A percentile compares a stretch with the other conserved stretches of the same genome.
Conservation (phyloP, 2,329 filamentous ascomycete species). For the Colletotrichum trifolii region DNA sequence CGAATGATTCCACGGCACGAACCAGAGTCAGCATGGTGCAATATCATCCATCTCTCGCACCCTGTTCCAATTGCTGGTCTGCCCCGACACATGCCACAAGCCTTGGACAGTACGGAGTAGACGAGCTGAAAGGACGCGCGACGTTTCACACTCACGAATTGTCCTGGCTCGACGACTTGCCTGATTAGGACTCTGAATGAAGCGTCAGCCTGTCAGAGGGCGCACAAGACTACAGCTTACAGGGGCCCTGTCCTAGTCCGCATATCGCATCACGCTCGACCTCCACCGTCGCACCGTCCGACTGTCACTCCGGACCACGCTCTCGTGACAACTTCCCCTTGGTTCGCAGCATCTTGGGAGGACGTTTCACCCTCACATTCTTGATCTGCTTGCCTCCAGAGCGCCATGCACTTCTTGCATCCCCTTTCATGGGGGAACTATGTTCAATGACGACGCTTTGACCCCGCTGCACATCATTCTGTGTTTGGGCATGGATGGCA, state of each 20-base stretch:
- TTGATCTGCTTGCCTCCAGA: background rate
- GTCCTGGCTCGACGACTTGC: slow-evolving; percentile 27
- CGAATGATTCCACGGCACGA: background rate
- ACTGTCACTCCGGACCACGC: too few species aligned
- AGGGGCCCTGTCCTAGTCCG: slow-evolving; percentile 24
- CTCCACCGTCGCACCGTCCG: too few species aligned
- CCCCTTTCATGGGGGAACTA: slow-evolving; percentile 24
- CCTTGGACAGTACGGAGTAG: background rate
- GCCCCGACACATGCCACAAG: too few species aligned
- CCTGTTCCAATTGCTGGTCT: too few species aligned
- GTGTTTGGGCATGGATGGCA: slow-evolving; percentile 34
- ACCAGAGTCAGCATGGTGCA: background rate
- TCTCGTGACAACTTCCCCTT: background rate
- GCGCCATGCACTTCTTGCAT: background rate
- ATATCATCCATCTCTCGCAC: too few species aligned
- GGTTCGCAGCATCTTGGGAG: background rate
- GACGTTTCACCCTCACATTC: background rate
- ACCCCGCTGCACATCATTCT: slow-evolving; percentile 32
- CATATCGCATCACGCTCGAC: too few species aligned
- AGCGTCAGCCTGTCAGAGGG: slow-evolving; percentile 32
- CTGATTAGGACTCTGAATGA: slow-evolving; percentile 32
- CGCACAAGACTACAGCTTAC: slow-evolving; percentile 9
- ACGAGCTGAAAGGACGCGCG: background rate
- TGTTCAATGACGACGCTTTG: slow-evolving; percentile 16
- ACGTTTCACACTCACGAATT: slow-evolving; percentile 12